Base-by-base conservation (phyloP, 1,284 basidiomycete genomes). In the Malassezia vespertilionis region DNA sequence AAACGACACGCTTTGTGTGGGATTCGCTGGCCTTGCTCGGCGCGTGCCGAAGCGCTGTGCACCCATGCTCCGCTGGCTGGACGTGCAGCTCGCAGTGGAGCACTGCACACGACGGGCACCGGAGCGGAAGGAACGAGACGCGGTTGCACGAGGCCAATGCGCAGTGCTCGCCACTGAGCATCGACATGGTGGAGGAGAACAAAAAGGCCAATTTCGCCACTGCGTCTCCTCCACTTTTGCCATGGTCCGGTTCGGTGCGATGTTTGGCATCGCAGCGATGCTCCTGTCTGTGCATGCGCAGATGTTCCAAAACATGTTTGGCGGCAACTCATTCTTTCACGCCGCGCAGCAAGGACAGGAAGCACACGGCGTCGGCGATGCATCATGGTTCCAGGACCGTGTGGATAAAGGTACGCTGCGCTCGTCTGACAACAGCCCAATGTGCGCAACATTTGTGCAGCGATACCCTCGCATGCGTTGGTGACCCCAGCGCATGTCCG, bases 401-500 rank as follows among this genome's bases (percentile, higher is more conserved):
- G 43, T 51, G 11, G 3, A 23, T 9, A 36, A 43, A 6, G 44
- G 44, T 46, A 23, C 10, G 44, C 12, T 4, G 8, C 5, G 17
- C 27, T 5, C 10, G 14, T 11, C 22, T 40, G 14, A 40, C 30
- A 5, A 10, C 38, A 35, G 48, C 48, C 2, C 14, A 45, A 8
- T 51, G 48, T 33, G 14, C 23, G 20, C 12, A 26, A 11, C 41
- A 44, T 33, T n/a, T 51, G 22, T 51, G 48, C 37, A 36, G 32
- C 21, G 43, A 51, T 31, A 51, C 48, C 14, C 48, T 51, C 7
- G 48, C 48, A 18, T 51, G 48, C 18, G 48, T 51, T 4, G 26
- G 33, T 10, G 37, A 21, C 9, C 48, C 48, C 2, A 18, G 31
- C 5, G 34, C 35, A 24, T 51, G 48, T 23, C 48, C 48, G 3